Percentiles rank a stretch among this genome's conserved stretches.
Evolutionary conservation across 768 basidiomycete species (phyloP).

Genomic region (Hypholoma sublateritium): DNA sequence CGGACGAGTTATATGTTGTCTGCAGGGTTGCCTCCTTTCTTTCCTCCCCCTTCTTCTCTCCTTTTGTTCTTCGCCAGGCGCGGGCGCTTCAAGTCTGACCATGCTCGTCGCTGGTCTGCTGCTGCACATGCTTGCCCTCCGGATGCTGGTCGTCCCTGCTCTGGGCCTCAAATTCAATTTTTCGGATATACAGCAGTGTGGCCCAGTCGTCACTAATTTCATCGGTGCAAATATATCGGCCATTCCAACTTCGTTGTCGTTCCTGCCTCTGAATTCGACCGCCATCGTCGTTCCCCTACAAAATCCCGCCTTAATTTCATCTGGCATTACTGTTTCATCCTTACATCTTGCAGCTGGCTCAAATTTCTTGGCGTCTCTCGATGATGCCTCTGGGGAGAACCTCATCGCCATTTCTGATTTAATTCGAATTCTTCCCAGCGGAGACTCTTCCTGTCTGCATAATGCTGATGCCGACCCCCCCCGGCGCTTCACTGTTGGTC

Average conservation of each 20-base stretch:
- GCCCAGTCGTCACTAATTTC: conserved; percentile 46
- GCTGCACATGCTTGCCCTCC: conserved; percentile 28
- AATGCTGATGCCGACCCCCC: conserved; percentile 6
- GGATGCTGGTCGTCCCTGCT: conserved; percentile 42
- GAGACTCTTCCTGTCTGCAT: conserved; percentile 42
- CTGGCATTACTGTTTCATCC: conserved; percentile 46
- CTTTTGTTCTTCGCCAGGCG: conserved; percentile 29
- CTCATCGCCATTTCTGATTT: conserved; percentile 48
- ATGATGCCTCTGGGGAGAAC: conserved; percentile 40
- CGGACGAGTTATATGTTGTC: not conserved
- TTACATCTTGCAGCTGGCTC: conserved; percentile 51
- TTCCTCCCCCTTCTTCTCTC: conserved; percentile 17
- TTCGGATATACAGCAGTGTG: conserved; percentile 53
- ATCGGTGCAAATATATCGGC: conserved; percentile 33
- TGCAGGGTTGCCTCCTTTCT: not conserved
- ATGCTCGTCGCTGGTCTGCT: conserved; percentile 32
- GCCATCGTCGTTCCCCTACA: conserved; percentile 49
- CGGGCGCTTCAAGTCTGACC: conserved; percentile 27
- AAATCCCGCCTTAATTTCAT: conserved; percentile 30
- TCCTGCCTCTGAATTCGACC: conserved; percentile 54
- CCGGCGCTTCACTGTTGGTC: conserved; percentile 31
- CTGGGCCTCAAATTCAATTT: conserved; percentile 35
- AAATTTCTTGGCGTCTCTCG: conserved; percentile 54
- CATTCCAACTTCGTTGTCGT: conserved; percentile 44
- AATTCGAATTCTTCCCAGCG: conserved; percentile 36